Percentiles rank a stretch among this genome's conserved stretches.
Conservation (phyloP, 2,329 filamentous ascomycete genomes). For the Neonectria punicea region DNA sequence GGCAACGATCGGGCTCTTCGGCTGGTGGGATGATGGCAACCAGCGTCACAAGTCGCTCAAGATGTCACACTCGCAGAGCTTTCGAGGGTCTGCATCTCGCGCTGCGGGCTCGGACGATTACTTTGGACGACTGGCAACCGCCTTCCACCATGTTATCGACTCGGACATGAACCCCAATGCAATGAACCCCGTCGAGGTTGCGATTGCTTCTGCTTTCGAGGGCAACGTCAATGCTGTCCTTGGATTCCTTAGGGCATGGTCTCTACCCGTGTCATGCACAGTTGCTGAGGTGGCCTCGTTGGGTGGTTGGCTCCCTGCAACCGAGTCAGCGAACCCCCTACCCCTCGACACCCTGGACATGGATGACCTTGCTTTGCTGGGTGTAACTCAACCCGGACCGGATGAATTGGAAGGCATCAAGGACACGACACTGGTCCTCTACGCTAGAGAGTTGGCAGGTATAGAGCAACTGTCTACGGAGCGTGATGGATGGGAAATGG, state of each 20-base stretch:
- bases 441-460: constrained; percentile 75
- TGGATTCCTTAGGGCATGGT: constrained; percentile 81
- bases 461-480: constrained; percentile 60
- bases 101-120: constrained; percentile 73
- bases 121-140: constrained; percentile 75
- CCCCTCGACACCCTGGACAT: constrained; percentile 77
- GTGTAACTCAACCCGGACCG: constrained; percentile 67
- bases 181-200: constrained; percentile 80
- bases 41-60: constrained; percentile 54
- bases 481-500: constrained; percentile 88
- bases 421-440: constrained; percentile 81
- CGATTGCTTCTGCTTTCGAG: constrained; percentile 83
- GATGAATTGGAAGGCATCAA: constrained; percentile 74
- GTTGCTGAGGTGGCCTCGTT: constrained; percentile 86
- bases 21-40: constrained; percentile 92
- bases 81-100: constrained; percentile 51
- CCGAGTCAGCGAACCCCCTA: constrained; percentile 55
- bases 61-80: constrained; percentile 53
- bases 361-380: constrained; percentile 87
- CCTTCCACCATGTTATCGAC: constrained; percentile 75
- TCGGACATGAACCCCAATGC: constrained; percentile 83
- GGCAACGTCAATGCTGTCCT: constrained; percentile 82
- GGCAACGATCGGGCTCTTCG: constrained; percentile 82
- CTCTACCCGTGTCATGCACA: constrained; percentile 79
- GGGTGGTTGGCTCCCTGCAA: constrained; percentile 79